Evolutionary conservation across 2,329 filamentous ascomycete genomes (phyloP).

Genomic region (Epicoccum sorghinum): DNA sequence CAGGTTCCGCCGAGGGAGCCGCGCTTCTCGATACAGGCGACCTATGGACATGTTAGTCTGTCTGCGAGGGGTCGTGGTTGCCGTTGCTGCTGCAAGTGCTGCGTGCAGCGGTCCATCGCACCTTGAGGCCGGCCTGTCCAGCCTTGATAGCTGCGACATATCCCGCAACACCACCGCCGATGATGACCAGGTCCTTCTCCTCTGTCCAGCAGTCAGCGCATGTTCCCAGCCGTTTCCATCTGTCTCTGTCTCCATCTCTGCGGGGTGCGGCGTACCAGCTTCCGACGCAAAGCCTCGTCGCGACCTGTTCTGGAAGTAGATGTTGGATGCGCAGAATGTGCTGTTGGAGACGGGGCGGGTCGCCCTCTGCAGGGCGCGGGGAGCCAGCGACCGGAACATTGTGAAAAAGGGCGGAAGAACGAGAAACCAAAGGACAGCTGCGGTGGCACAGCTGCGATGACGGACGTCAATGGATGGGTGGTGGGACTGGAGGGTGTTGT

Average conservation of each 20-base stretch:
- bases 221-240: constrained; percentile 10
- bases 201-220: constrained; percentile 60
- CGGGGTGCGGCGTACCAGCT: constrained; percentile 49
- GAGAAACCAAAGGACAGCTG: constrained; percentile 37
- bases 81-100: neutral
- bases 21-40: constrained; percentile 98
- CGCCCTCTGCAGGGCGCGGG: constrained; percentile 56
- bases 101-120: constrained; percentile 48
- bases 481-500: constrained; percentile 44
- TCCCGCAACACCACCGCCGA: constrained; percentile 96
- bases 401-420: constrained; percentile 32
- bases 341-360: constrained; percentile 44
- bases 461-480: constrained; percentile 47
- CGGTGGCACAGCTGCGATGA: constrained; percentile 36
- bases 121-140: constrained; percentile 95
- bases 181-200: constrained; percentile 96
- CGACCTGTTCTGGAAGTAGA: constrained; percentile 58
- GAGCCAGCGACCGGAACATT: constrained; percentile 61
- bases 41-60: constrained; percentile 59
- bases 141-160: constrained; percentile 99
- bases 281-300: constrained; percentile 64
- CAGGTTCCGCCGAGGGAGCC: constrained; percentile 94
- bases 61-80: neutral
- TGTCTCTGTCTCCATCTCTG: constrained; percentile 23
- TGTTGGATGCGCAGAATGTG: constrained; percentile 49